Percentiles rank a stretch among this genome's conserved stretches.
phyloP scores from a whole-genome alignment of 805 yeast species.

The Saturnispora quitensis region DNA sequence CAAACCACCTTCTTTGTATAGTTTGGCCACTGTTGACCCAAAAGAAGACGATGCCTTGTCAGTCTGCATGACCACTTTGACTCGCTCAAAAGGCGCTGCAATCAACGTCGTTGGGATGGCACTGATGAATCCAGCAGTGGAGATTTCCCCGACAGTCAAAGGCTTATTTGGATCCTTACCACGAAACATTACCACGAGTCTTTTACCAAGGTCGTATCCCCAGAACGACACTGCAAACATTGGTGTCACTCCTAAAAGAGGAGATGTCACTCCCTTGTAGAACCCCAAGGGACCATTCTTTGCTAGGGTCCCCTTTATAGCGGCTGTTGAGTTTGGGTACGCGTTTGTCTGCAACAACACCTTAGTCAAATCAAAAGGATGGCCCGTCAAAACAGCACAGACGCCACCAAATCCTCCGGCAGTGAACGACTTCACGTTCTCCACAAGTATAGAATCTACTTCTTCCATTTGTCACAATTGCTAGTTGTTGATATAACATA shows the following conservation, averaged over 20 bases:
- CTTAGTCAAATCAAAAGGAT: constrained; percentile 90
- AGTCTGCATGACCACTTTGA: constrained; percentile 84
- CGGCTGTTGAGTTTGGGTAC: constrained; percentile 51
- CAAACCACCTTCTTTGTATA: constrained; percentile 74
- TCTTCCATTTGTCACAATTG: constrained; percentile 20
- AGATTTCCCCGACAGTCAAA: constrained; percentile 51
- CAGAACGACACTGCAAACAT: constrained; percentile 97
- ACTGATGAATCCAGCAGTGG: constrained; percentile 88
- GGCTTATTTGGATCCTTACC: constrained; percentile 24
- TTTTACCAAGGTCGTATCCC: constrained; percentile 95
- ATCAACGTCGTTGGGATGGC: constrained; percentile 93
- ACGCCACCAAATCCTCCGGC: constrained; percentile 97
- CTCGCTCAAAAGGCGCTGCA: constrained; percentile 97
- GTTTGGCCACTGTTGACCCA: constrained; percentile 50
- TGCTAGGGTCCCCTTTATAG: constrained; percentile 61
- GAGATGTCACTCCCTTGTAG: constrained; percentile 91
- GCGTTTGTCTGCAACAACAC: constrained; percentile 84
- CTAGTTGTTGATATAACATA: background rate
- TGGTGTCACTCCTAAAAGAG: constrained; percentile 93
- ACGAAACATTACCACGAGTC: constrained; percentile 43
- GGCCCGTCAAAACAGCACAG: constrained; percentile 92
- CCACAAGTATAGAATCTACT: constrained; percentile 39
- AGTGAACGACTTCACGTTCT: constrained; percentile 76
- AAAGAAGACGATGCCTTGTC: constrained; percentile 36
- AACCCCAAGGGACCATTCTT: constrained; percentile 72